Base-by-base conservation (phyloP, 768 basidiomycete genomes). In the Amanita molliuscula region DNA sequence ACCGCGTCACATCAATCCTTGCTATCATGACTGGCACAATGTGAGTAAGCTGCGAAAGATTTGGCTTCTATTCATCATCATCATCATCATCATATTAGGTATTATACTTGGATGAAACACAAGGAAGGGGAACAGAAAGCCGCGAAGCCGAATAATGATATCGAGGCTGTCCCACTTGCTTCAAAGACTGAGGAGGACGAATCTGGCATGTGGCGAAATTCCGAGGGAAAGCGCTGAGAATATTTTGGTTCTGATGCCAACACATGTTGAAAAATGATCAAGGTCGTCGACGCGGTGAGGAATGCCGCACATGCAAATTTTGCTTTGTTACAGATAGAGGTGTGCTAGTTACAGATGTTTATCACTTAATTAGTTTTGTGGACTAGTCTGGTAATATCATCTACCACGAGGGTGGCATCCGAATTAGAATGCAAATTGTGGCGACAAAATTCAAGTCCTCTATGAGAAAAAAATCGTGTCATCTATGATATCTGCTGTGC, bases 1-100 rank as follows among this genome's bases (percentile, higher is more conserved):
- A 82, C 54, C 78, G 84, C 31, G 78, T 71, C 4, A 57, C 64
- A 3, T 86, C 84, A 20, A 84, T 90, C 62, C 55, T 77, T 16
- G 71, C 80, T 52, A 90, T 88, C 59, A 70, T 82, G 23, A 60
- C 67, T 21, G 87, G 87, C 11, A 84, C 84, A 4, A 75, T 87
- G 81, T 79, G 58, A 59, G 75, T 65, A 11, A 16, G 13, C 34
- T 34, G 3, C 11, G 20, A 8, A 15, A 44, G 26, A 36, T 26
- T 28, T 31, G 15, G 29, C 2, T 43, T 41, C n/a, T 28, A 33
- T 4, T 4, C 4, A 23, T 23, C 4, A 4, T 10, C 4, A 13
- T 31, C 5, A 16, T 11, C n/a, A n/a, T 37, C 23, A 44, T 16
- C 6, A 13, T 31, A 20, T 47, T 34, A 77, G 74, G 65, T 77